Evolutionary conservation across 768 basidiomycete genomes (phyloP).

Genomic region (Suillus clintonianus): DNA sequence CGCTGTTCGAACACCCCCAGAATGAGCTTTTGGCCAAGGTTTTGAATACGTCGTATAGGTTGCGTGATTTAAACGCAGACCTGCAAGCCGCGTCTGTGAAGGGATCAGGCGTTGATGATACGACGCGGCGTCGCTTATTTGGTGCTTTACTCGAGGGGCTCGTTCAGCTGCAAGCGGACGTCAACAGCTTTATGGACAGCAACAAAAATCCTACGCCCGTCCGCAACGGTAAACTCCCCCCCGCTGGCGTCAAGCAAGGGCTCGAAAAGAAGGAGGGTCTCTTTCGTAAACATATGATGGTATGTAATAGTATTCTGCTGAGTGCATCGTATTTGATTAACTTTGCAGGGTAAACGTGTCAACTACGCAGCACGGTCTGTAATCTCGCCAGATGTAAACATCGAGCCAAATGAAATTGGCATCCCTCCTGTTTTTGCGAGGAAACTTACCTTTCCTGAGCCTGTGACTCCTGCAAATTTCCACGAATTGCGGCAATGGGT

Average conservation of each 20-base stretch:
- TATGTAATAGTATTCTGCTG: constrained; percentile 32
- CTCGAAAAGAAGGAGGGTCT: constrained; percentile 99
- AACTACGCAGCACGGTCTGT: constrained; percentile 99
- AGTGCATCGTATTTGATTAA: constrained; percentile 2
- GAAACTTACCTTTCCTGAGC: constrained; percentile 96
- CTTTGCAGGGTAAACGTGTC: constrained; percentile 89
- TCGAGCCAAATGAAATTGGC: constrained; percentile 98
- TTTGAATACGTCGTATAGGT: constrained; percentile 74
- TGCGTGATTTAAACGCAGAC: constrained; percentile 74
- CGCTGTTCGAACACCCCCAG: constrained; percentile 93
- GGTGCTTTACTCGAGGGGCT: constrained; percentile 74
- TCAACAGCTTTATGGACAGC: constrained; percentile 97
- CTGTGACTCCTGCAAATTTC: constrained; percentile 90
- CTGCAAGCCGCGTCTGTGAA: constrained; percentile 66
- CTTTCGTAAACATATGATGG: constrained; percentile 99
- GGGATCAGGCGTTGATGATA: constrained; percentile 51
- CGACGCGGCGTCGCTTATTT: constrained; percentile 56
- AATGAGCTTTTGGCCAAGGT: constrained; percentile 87
- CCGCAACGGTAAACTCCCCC: constrained; percentile 86
- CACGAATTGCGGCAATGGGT: constrained; percentile 87
- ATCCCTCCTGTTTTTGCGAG: constrained; percentile 96
- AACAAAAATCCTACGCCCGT: constrained; percentile 90
- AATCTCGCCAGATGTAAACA: constrained; percentile 98
- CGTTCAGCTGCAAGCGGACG: constrained; percentile 89
- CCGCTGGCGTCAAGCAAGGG: constrained; percentile 92